Conservation (phyloP, 495 filamentous ascomycete species). For the Apodospora peruviana region DNA sequence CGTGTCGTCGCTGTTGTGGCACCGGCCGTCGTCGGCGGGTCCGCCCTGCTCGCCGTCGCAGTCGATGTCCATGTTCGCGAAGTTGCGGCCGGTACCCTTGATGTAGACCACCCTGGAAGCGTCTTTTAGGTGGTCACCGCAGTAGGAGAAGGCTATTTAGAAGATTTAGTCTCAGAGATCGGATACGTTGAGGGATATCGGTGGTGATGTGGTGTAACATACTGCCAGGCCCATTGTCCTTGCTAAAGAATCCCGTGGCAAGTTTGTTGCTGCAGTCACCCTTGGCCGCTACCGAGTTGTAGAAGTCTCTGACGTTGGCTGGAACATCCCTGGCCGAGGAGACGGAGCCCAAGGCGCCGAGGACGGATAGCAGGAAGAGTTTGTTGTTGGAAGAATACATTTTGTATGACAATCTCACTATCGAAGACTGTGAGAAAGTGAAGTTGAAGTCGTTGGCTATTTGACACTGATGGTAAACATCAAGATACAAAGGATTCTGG, state of each 20-base stretch:
- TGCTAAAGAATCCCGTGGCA: conserved; percentile 31
- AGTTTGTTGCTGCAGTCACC: conserved; percentile 29
- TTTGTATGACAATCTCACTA: no score
- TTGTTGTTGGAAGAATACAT: not conserved
- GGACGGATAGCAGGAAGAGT: not conserved
- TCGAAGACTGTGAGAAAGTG: no score
- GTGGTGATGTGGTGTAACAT: not conserved
- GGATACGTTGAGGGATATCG: not conserved
- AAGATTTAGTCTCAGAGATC: not conserved
- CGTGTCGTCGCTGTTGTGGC: conserved; percentile 43
- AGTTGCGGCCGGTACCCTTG: conserved; percentile 22
- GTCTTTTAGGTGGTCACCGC: conserved; percentile 31
- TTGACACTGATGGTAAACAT: no score
- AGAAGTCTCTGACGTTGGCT: conserved; percentile 27
- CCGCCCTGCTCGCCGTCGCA: conserved; percentile 55
- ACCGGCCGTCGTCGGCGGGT: conserved; percentile 42
- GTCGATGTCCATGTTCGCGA: conserved; percentile 61
- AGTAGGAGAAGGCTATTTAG: conserved; percentile 32
- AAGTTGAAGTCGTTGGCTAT: no score
- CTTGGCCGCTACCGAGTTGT: conserved; percentile 28
- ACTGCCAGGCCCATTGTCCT: conserved; percentile 28
- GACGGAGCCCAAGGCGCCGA: not conserved
- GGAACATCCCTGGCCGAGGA: conserved; percentile 23
- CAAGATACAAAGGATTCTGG: no score
- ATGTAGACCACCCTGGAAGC: conserved; percentile 33